Conservation (phyloP, 208 protist species). For the Herpetomonas tarakana region DNA sequence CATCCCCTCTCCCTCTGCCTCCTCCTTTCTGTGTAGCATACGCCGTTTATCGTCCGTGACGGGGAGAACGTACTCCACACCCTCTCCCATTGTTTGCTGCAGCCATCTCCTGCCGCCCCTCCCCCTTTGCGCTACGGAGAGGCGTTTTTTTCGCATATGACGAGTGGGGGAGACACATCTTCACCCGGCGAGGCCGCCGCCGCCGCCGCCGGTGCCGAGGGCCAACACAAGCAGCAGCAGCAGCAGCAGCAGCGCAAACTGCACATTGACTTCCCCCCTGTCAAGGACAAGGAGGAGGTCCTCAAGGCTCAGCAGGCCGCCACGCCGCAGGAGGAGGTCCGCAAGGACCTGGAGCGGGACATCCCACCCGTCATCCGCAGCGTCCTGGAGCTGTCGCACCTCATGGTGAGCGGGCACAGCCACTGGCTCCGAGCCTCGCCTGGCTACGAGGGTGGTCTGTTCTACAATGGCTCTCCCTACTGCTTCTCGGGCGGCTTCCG, state of each 20-base stretch:
- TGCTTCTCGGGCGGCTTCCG: slow-evolving; percentile 84
- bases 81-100: too few species aligned
- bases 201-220: too few species aligned
- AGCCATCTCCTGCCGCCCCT: too few species aligned
- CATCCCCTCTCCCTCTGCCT: too few species aligned
- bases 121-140: too few species aligned
- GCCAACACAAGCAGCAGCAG: too few species aligned
- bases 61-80: too few species aligned
- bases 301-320: slow-evolving; percentile 39
- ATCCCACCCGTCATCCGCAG: slow-evolving; percentile 81
- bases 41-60: too few species aligned
- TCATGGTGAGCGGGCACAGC: slow-evolving; percentile 80
- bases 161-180: too few species aligned
- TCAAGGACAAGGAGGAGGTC: slow-evolving; percentile 53
- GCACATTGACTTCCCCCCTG: slow-evolving; percentile 69
- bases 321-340: slow-evolving; percentile 43
- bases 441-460: slow-evolving; percentile 77
- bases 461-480: slow-evolving; percentile 70
- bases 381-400: slow-evolving; percentile 71
- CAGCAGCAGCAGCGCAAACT: slow-evolving; percentile 24
- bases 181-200: too few species aligned
- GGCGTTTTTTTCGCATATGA: too few species aligned
- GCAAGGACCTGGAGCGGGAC: slow-evolving; percentile 52
- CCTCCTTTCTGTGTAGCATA: too few species aligned
- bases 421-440: slow-evolving; percentile 67